A percentile compares a stretch with the other conserved stretches of the same genome.
These are phyloP conservation scores for Calonectria naviculata DNA, from an alignment of 2,329 filamentous ascomycete species.

Conservation along the genomic window DNA sequence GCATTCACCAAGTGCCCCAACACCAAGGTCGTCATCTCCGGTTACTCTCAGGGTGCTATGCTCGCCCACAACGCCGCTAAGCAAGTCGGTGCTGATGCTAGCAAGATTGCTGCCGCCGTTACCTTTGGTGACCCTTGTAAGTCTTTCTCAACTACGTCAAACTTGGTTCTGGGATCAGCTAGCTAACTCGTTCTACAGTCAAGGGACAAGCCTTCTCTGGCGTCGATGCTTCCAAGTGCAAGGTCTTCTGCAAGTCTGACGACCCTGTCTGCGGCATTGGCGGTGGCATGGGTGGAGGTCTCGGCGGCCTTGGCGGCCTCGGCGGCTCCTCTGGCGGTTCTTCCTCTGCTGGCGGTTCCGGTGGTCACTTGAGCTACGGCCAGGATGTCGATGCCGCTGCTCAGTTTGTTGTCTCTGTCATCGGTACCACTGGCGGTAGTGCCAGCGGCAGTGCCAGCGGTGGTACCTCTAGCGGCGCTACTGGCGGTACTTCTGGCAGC, in stretches of 20 bases:
- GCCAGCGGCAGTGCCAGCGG: background rate
- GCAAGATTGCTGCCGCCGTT: constrained; percentile 1
- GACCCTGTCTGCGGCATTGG: background rate
- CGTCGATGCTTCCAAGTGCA: background rate
- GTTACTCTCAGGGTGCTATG: constrained; percentile 15
- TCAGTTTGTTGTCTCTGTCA: background rate
- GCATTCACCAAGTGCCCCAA: constrained; percentile 7
- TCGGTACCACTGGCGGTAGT: background rate
- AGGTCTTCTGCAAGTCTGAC: background rate
- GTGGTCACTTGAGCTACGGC: constrained; percentile 3
- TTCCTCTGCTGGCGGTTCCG: background rate
- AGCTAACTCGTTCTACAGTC: background rate
- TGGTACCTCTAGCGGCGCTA: background rate
- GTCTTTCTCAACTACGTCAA: background rate
- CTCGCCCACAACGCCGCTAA: constrained; percentile 9
- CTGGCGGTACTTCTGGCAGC: background rate
- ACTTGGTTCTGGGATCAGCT: background rate
- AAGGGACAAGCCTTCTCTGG: background rate
- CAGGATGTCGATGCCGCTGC: background rate
- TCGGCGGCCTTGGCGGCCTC: background rate
- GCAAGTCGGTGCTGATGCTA: background rate
- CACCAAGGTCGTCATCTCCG: constrained; percentile 17
- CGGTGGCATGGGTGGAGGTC: background rate
- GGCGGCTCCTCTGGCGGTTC: background rate
- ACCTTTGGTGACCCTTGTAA: constrained; percentile 15